Evolutionary conservation across 208 protist genomes (phyloP).

Genomic region (Leishmania tropica): DNA sequence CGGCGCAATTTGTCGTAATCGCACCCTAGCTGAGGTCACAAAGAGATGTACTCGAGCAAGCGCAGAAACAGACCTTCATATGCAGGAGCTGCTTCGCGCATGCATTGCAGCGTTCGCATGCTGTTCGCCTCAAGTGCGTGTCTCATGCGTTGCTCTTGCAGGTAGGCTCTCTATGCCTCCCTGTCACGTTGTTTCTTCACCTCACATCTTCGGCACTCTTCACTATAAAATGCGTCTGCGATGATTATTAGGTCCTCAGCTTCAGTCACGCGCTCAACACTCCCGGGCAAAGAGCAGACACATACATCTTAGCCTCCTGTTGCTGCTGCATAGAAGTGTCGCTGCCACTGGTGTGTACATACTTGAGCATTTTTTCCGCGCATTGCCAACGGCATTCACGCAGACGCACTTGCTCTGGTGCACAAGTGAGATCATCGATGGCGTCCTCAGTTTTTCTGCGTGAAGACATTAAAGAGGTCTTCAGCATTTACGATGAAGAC

Average conservation of each 20-base stretch:
- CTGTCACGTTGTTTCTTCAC: background rate
- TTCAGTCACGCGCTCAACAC: background rate
- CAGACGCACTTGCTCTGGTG: background rate
- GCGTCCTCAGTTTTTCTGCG: constrained; percentile 31
- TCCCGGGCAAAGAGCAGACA: background rate
- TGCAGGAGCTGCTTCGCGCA: background rate
- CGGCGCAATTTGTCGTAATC: background rate
- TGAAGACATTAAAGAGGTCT: constrained; percentile 85
- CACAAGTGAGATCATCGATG: background rate
- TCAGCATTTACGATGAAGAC: constrained; percentile 86
- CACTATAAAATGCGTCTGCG: background rate
- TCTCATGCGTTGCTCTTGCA: background rate
- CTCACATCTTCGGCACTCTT: background rate
- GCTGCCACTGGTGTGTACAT: background rate
- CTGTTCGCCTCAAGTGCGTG: background rate
- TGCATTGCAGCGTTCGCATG: background rate
- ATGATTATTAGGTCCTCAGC: background rate
- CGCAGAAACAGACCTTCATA: background rate
- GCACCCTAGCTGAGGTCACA: background rate
- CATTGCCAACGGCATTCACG: background rate
- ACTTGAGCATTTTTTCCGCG: background rate
- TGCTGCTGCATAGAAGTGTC: background rate
- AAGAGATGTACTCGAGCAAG: background rate
- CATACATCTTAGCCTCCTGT: background rate
- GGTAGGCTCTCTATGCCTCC: background rate